These are phyloP conservation scores for Fusarium protoensiforme DNA, from an alignment of 2,329 filamentous ascomycete species.

Conservation along the genomic window DNA sequence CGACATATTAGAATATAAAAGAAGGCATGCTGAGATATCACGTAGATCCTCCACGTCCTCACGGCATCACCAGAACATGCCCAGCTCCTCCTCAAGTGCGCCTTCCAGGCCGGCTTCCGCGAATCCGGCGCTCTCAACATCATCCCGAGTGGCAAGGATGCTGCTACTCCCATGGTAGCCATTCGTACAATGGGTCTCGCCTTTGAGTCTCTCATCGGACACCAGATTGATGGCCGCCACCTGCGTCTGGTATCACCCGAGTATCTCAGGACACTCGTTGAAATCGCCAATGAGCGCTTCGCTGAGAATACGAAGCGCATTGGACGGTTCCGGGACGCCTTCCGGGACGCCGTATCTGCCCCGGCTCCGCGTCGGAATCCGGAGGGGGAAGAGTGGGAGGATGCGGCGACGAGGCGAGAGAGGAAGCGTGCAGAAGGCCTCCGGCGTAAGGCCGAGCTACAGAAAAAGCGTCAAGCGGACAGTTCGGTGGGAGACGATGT, in stretches of 20 bases:
- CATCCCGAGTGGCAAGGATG: conserved; percentile 48
- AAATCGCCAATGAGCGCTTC: conserved; percentile 81
- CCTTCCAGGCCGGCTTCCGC: conserved; percentile 84
- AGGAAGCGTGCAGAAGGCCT: conserved; percentile 70
- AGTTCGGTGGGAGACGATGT: conserved; percentile 13
- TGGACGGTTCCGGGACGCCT: conserved; percentile 67
- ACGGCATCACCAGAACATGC: conserved; percentile 80
- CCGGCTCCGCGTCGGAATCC: conserved; percentile 41
- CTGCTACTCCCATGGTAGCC: conserved; percentile 77
- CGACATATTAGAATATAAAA: conserved; percentile 39
- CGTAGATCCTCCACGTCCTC: conserved; percentile 87
- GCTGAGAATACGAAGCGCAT: conserved; percentile 75
- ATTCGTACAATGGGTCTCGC: conserved; percentile 85
- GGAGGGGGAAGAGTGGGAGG: conserved; percentile 65
- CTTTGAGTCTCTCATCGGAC: conserved; percentile 84
- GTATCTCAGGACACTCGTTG: conserved; percentile 75
- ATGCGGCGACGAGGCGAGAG: conserved; percentile 61
- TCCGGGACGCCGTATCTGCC: conserved; percentile 52
- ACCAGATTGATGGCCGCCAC: conserved; percentile 52
- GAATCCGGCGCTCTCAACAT: conserved; percentile 87
- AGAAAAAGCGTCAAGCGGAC: conserved; percentile 32
- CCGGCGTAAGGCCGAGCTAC: conserved; percentile 58
- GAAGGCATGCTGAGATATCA: conserved; percentile 34
- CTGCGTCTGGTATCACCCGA: conserved; percentile 68
- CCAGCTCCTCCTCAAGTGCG: conserved; percentile 79